Base-by-base conservation (phyloP, 2,329 filamentous ascomycete species). In the Colletotrichum lupini region DNA sequence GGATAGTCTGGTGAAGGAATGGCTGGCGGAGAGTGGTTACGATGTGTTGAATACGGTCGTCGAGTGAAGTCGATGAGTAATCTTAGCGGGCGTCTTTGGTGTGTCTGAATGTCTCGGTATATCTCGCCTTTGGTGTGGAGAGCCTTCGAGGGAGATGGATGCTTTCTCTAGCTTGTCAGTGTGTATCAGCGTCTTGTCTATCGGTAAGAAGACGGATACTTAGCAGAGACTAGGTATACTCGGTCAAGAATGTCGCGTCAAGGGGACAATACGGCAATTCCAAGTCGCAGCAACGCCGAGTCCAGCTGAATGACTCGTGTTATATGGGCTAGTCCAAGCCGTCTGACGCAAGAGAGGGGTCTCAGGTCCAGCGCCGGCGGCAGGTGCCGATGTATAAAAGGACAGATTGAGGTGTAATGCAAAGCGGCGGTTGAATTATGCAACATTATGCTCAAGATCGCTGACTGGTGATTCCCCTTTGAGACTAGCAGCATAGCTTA, bases 11-110 rank as follows among this genome's bases (percentile, higher is more conserved):
- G 53, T 64, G 19, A 69, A 56, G 24, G 65, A 72, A 28, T 72
- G 66, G 70, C 37, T 60, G 57, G 26, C 35, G 5, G 52, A 72
- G 22, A 72, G 59, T 19, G 69, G 69, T 1, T 68, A 68, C 11
- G 58, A 52, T 53, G 16, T 35, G 6, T 11, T 53, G n/a, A 35
- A 35, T 5, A 35, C 46, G 4, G 32, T 55, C 3, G 37, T n/a
- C 26, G 60, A 63, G 19, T 8, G 19, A 16, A 3, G 49, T 2
- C 4, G 26, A 30, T 52, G 28, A 24, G 42, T 19, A 46, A 49
- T 22, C 26, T 49, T 14, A 19, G 9, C 30, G 5, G 5, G 19
- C 42, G 42, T 49, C n/a, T 49, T 22, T 49, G 42, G 19, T 49
- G 3, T 49, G 19, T 49, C 19, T 22, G 42, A 49, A n/a, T 49